A percentile compares a stretch with the other conserved stretches of the same genome.
These are phyloP conservation scores for Xylaria longipes DNA, from an alignment of 495 filamentous ascomycete species.

Conservation along the genomic window DNA sequence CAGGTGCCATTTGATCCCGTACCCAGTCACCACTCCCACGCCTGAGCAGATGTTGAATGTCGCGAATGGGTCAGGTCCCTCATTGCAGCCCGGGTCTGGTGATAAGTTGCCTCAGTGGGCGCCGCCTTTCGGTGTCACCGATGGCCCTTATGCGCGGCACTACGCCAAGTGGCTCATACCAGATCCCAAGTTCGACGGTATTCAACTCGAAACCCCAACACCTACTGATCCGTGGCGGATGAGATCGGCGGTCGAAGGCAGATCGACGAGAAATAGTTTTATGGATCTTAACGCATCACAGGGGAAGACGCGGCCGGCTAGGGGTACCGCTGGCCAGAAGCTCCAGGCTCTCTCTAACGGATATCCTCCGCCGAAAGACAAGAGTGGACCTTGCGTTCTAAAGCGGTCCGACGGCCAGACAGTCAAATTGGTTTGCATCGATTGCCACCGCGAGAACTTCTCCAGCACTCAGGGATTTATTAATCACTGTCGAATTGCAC, in stretches of 20 bases:
- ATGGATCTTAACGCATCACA: conserved; percentile 58
- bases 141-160: conserved; percentile 92
- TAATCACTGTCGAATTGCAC: conserved; percentile 96
- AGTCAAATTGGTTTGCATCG: conserved; percentile 84
- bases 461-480: conserved; percentile 96
- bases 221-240: conserved; percentile 42
- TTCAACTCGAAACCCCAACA: conserved; percentile 47
- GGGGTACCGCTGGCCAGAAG: conserved; percentile 64
- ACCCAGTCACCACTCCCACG: conserved; percentile 68
- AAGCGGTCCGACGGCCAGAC: conserved; percentile 61
- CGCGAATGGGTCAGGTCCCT: conserved; percentile 72
- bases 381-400: conserved; percentile 58
- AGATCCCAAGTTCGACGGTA: conserved; percentile 84
- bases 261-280: conserved; percentile 75
- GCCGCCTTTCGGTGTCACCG: conserved; percentile 83
- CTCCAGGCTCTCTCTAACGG: conserved; percentile 76
- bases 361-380: conserved; percentile 73
- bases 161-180: conserved; percentile 93
- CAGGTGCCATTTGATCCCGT: conserved; percentile 88
- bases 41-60: conserved; percentile 68
- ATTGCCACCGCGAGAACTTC: conserved; percentile 88
- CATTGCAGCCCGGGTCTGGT: conserved; percentile 62
- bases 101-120: conserved; percentile 70
- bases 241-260: conserved; percentile 64
- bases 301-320: conserved; percentile 66